A percentile compares a stretch with the other conserved stretches of the same genome.
Evolutionary conservation across 495 filamentous ascomycete species (phyloP).

Genomic region (Hypoxylon fuscum): DNA sequence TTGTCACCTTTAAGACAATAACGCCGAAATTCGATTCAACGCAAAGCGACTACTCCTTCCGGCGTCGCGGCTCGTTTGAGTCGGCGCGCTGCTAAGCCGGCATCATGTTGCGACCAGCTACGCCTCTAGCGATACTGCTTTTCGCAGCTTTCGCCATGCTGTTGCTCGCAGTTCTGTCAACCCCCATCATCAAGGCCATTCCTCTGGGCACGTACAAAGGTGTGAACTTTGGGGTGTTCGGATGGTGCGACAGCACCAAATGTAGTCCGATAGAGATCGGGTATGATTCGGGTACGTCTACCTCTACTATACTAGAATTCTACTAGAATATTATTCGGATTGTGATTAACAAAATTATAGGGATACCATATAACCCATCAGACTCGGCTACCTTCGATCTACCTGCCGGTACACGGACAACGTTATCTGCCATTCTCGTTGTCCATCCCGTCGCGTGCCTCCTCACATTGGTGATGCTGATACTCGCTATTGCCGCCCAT

Average conservation of each 20-base stretch:
- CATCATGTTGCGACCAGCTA: conserved; percentile 85
- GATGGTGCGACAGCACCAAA: conserved; percentile 70
- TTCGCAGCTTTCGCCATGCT: conserved; percentile 86
- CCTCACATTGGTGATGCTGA: conserved; percentile 83
- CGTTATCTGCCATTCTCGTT: conserved; percentile 89
- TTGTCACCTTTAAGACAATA: conserved; percentile 20
- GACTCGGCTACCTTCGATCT: conserved; percentile 73
- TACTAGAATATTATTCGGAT: conserved; percentile 12
- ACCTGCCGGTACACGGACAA: conserved; percentile 74
- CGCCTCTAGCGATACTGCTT: conserved; percentile 86
- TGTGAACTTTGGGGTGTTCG: conserved; percentile 91
- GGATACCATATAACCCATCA: conserved; percentile 46
- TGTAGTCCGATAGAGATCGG: conserved; percentile 84
- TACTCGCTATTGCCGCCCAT: conserved; percentile 82
- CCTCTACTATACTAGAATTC: background rate
- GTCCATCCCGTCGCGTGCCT: conserved; percentile 92
- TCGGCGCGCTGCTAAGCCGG: conserved; percentile 40
- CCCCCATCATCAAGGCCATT: conserved; percentile 86
- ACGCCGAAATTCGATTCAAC: conserved; percentile 11
- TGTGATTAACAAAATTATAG: conserved; percentile 48
- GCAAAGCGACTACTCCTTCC: conserved; percentile 12
- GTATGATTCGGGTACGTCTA: conserved; percentile 78
- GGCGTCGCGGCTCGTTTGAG: conserved; percentile 40
- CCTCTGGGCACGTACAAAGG: conserved; percentile 79
- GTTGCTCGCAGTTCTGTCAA: conserved; percentile 88